These are phyloP conservation scores for Nicotiana tomentosiformis DNA, from an alignment of 257 asterid species.

Conservation along the genomic window DNA sequence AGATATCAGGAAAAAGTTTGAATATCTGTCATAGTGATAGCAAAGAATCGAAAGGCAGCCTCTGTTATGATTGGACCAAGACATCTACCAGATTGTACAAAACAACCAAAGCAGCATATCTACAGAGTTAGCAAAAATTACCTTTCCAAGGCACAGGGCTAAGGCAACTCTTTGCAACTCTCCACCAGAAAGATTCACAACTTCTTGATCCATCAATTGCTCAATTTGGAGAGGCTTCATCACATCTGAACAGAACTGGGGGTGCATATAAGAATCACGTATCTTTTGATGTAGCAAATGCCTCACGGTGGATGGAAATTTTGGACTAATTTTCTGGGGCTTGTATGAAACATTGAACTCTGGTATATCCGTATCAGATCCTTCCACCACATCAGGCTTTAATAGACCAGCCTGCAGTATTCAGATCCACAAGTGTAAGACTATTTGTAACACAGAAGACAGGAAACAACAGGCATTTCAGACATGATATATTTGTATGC, in stretches of 20 bases:
- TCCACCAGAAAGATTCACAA: conserved; percentile 98
- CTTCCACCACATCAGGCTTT: conserved; percentile 82
- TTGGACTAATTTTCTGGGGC: conserved; percentile 96
- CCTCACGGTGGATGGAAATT: conserved; percentile 61
- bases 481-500: background rate
- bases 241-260: conserved; percentile 92
- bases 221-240: conserved; percentile 98
- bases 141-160: conserved; percentile 96
- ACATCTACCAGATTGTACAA: background rate
- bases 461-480: background rate
- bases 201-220: conserved; percentile 97
- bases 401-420: conserved; percentile 76
- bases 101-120: background rate
- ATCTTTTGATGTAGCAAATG: conserved; percentile 71
- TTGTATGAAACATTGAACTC: conserved; percentile 96
- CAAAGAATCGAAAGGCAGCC: background rate
- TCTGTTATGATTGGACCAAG: background rate
- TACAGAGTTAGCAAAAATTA: conserved; percentile 6
- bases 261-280: conserved; percentile 85
- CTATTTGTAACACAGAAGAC: background rate
- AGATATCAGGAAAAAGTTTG: background rate
- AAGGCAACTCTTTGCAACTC: conserved; percentile 97
- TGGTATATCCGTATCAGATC: conserved; percentile 74
- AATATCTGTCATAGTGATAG: background rate
- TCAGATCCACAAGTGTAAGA: background rate